Percentiles rank a stretch among this genome's conserved stretches.
Evolutionary conservation across 192 early-diverging fungal genomes (phyloP).

Genomic region (Coemansia sp.): DNA sequence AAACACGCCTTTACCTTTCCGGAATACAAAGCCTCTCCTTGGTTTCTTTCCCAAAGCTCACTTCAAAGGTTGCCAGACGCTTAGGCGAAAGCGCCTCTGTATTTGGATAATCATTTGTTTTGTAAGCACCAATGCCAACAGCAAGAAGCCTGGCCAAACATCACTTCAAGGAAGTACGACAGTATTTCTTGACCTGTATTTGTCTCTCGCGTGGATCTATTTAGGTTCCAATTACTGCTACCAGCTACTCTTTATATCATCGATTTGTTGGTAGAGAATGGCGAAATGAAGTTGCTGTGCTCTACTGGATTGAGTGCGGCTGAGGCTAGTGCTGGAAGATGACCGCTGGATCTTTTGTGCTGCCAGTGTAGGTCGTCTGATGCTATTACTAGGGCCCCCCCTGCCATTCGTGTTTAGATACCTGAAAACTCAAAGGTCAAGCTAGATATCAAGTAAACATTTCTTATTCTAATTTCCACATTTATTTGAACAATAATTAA

Average conservation of each 20-base stretch:
- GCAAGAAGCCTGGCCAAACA: too few species aligned
- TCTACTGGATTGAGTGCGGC: conserved; percentile 21
- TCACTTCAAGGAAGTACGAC: too few species aligned
- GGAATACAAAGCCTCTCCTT: too few species aligned
- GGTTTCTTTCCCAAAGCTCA: too few species aligned
- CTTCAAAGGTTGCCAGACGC: too few species aligned
- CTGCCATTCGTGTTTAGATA: conserved; percentile 98
- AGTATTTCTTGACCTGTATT: too few species aligned
- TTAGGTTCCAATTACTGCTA: conserved; percentile 69
- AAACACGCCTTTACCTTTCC: too few species aligned
- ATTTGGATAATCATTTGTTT: not conserved
- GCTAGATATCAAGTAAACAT: conserved; percentile 67
- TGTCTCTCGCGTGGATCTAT: conserved; percentile 88
- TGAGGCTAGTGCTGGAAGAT: conserved; percentile 31
- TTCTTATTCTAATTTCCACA: not conserved
- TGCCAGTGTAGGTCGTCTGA: conserved; percentile 71
- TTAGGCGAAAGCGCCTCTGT: too few species aligned
- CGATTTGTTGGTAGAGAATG: conserved; percentile 14
- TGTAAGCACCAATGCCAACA: not conserved
- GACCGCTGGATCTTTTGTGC: conserved; percentile 68
- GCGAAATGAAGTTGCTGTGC: not conserved
- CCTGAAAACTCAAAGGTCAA: conserved; percentile 91
- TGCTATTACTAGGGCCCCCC: conserved; percentile 84
- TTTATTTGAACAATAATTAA: not conserved
- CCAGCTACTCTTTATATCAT: conserved; percentile 43